These are phyloP conservation scores for Fusarium acutatum DNA, from an alignment of 2,329 filamentous ascomycete species.

Conservation along the genomic window DNA sequence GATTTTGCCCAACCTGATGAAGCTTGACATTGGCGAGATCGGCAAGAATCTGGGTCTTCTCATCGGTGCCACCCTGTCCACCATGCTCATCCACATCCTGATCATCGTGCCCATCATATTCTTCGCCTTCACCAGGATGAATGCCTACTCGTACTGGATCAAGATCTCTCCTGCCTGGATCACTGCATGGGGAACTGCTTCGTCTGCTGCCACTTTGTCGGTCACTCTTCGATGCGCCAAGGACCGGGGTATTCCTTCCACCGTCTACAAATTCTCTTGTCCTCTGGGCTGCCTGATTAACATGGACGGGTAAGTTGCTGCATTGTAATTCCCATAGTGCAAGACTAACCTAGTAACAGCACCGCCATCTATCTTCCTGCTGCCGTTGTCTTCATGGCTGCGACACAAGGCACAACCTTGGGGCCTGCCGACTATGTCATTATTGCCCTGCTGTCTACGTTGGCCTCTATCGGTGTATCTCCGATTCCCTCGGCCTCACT, in stretches of 20 bases:
- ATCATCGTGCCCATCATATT: conserved; percentile 56
- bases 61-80: conserved; percentile 56
- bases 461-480: conserved; percentile 62
- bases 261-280: conserved; percentile 55
- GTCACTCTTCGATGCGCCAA: conserved; percentile 55
- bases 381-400: conserved; percentile 61
- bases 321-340: background rate
- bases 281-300: conserved; percentile 60
- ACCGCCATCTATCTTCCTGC: conserved; percentile 65
- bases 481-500: conserved; percentile 62
- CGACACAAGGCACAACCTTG: conserved; percentile 57
- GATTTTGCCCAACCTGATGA: conserved; percentile 61
- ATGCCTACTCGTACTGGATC: conserved; percentile 59
- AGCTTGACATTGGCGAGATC: conserved; percentile 56
- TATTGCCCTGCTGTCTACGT: conserved; percentile 57
- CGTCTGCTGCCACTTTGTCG: conserved; percentile 60
- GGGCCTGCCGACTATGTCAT: conserved; percentile 57
- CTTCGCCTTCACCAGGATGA: conserved; percentile 52
- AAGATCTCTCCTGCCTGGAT: conserved; percentile 61
- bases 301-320: conserved; percentile 55
- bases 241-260: conserved; percentile 52
- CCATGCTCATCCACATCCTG: conserved; percentile 58
- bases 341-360: conserved; percentile 32
- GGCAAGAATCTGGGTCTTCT: conserved; percentile 60
- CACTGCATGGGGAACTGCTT: conserved; percentile 63